Evolutionary conservation across 495 filamentous ascomycete species (phyloP).

Genomic region (Podospora pseudopauciseta): DNA sequence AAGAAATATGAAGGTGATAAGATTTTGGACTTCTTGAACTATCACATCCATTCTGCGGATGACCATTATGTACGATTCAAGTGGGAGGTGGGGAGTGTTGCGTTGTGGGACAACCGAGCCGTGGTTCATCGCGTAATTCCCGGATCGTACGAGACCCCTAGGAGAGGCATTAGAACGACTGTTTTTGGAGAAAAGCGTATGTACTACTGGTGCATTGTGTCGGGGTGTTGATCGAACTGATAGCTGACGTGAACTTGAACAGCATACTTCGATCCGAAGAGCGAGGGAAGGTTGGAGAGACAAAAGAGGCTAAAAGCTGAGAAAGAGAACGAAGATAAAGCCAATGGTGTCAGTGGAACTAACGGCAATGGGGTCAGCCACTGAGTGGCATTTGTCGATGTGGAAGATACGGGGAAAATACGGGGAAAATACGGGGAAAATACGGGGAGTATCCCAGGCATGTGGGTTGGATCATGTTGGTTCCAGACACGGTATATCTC

Average conservation of each 20-base stretch:
- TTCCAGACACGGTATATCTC: too few species aligned
- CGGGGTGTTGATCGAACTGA: not conserved
- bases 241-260: not conserved
- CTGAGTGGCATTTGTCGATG: not conserved
- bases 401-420: too few species aligned
- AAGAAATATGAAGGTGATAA: slow-evolving; percentile 54
- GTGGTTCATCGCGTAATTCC: slow-evolving; percentile 49
- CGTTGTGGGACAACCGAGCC: slow-evolving; percentile 53
- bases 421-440: too few species aligned
- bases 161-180: slow-evolving; percentile 50
- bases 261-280: slow-evolving; percentile 49
- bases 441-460: not conserved
- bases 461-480: too few species aligned
- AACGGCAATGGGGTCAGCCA: not conserved
- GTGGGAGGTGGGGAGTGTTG: slow-evolving; percentile 52
- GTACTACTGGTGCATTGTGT: slow-evolving; percentile 11
- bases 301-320: slow-evolving; percentile 22
- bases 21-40: slow-evolving; percentile 48
- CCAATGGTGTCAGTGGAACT: not conserved
- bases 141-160: slow-evolving; percentile 44
- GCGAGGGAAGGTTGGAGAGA: slow-evolving; percentile 45
- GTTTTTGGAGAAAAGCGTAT: slow-evolving; percentile 56
- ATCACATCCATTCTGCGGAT: slow-evolving; percentile 52
- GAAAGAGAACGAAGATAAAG: not conserved
- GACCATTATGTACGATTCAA: slow-evolving; percentile 54